Evolutionary conservation across 1,139 yeast genomes (phyloP).

Genomic region (Magnusiomyces tetraspermus): DNA sequence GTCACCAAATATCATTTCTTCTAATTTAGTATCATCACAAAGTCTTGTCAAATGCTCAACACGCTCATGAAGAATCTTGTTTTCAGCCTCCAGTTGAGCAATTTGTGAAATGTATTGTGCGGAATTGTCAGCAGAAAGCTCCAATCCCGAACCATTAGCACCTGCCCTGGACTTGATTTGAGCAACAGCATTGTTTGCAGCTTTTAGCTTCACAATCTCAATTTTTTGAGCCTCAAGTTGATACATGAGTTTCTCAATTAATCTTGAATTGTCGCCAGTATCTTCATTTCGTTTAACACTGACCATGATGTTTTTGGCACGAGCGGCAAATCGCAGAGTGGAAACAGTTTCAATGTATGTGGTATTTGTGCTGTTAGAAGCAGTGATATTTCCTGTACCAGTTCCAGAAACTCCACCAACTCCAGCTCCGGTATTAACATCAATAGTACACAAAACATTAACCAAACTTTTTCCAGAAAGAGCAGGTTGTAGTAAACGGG

Average conservation of each 20-base stretch:
- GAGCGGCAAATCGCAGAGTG: constrained; percentile 68
- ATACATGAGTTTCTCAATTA: constrained; percentile 25
- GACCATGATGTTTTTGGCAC: constrained; percentile 66
- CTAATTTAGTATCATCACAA: constrained; percentile 50
- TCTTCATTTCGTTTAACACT: constrained; percentile 47
- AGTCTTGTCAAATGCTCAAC: constrained; percentile 60
- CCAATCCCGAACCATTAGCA: background rate
- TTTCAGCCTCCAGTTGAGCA: constrained; percentile 51
- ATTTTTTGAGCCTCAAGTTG: constrained; percentile 36
- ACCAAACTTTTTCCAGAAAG: constrained; percentile 84
- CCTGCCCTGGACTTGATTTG: background rate
- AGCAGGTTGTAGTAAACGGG: constrained; percentile 74
- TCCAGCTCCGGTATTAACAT: constrained; percentile 73
- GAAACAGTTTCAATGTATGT: constrained; percentile 57
- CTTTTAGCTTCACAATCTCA: constrained; percentile 28
- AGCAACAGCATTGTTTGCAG: constrained; percentile 2
- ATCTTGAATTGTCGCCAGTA: constrained; percentile 14
- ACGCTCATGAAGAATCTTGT: constrained; percentile 50
- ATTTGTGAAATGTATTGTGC: constrained; percentile 24
- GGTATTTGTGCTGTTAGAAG: constrained; percentile 30
- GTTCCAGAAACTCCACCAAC: constrained; percentile 50
- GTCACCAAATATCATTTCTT: constrained; percentile 28
- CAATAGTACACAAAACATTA: constrained; percentile 40
- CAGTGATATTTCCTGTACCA: constrained; percentile 81
- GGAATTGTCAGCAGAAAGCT: background rate